Base-by-base conservation (phyloP, 257 asterid species). In the Solanum dulcamara region DNA sequence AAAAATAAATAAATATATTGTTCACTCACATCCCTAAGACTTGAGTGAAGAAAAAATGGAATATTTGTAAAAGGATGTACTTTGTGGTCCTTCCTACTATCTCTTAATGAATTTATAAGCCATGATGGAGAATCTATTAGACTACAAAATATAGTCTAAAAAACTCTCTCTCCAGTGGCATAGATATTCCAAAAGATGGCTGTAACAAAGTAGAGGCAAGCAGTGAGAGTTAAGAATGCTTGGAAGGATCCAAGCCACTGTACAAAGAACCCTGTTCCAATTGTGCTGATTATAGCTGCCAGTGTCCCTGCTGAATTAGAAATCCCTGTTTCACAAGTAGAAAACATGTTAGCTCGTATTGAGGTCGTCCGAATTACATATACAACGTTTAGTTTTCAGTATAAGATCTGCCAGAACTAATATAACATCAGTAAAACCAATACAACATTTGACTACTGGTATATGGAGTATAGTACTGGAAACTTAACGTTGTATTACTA, bases 181-280 rank as follows among this genome's bases (percentile, higher is more conserved):
- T 84, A 94, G 44, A 96, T 87, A 87, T 92, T 94, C 99, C 99
- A 95, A 66, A 95, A 94, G 24, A 95, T 89, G 84, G 98, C 85
- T 13, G 99, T 84, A 2, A 90, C 90, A 70, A 96, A 94, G 88
- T 96, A 94, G 51, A 96, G 98, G 86, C 95, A 92, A n/a, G 99
- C 92, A 17, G 99, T 96, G 70, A 96, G 93, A 77, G 94, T 90
- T 86, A 96, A 90, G 86, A 94, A 95, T 81, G 99, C 95, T 87
- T 95, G 97, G 83, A 96, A 95, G 9, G 98, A 96, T 87, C 98
- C 99, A 42, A 93, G 89, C 98, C 99, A 94, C 85, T 94, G 93
- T 85, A 96, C 97, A 53, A 96, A 96, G 81, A 77, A 93, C 30
- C 99, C 98, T 32, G 99, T 94, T 53, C 98, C 98, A 6, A 94